Conservation (phyloP, 2,329 filamentous ascomycete genomes). For the Paraphoma sp. region DNA sequence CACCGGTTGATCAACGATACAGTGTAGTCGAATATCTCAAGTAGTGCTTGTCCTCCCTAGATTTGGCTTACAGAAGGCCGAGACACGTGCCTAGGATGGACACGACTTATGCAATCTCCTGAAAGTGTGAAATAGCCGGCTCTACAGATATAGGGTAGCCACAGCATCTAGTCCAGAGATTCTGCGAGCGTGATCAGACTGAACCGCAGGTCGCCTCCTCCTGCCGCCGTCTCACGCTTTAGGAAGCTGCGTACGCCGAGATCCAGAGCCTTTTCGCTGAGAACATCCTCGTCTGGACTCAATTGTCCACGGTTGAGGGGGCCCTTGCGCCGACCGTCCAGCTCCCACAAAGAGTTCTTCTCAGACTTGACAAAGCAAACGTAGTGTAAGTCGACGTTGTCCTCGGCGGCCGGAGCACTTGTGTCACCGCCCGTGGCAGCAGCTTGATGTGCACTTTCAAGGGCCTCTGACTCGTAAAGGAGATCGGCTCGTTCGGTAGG, state of each 20-base stretch:
- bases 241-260: constrained; percentile 70
- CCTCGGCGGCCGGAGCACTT: constrained; percentile 75
- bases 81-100: too few species aligned
- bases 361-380: constrained; percentile 87
- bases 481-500: constrained; percentile 72
- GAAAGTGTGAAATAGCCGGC: not conserved
- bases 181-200: constrained; percentile 67
- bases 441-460: constrained; percentile 79
- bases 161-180: constrained; percentile 55
- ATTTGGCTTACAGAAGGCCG: not conserved
- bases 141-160: not conserved
- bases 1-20: too few species aligned
- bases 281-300: constrained; percentile 54
- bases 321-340: constrained; percentile 77
- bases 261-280: constrained; percentile 74
- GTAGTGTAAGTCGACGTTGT: constrained; percentile 90
- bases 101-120: too few species aligned
- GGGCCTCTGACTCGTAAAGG: constrained; percentile 75
- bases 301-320: constrained; percentile 68
- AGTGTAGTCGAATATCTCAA: not conserved
- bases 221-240: constrained; percentile 61
- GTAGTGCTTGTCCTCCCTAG: not conserved
- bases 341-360: constrained; percentile 76
- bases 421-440: constrained; percentile 83
- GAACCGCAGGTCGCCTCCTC: constrained; percentile 67